Evolutionary conservation across 73 alveolate genomes (phyloP).

Genomic region (Paramecium sexaurelia): DNA sequence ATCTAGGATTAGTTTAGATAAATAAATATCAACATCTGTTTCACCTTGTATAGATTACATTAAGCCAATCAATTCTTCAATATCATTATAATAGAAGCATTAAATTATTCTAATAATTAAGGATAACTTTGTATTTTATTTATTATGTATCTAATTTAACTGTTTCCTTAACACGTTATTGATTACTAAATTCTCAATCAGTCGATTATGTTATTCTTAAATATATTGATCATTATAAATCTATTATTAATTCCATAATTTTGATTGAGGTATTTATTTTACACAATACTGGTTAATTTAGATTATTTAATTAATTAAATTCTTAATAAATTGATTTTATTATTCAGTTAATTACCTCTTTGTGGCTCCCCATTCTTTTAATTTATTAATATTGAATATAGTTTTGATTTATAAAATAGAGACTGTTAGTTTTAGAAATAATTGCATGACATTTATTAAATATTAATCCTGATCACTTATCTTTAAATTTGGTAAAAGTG

Average conservation of each 20-base stretch:
- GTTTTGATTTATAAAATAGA: not conserved
- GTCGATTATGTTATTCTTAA: not conserved
- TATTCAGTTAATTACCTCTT: not conserved
- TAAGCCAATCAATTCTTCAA: conserved; percentile 5
- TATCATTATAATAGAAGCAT: not conserved
- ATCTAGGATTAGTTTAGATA: conserved; percentile 5
- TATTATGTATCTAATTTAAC: not conserved
- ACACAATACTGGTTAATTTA: not conserved
- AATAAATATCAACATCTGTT: not conserved
- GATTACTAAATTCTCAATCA: conserved; percentile 3
- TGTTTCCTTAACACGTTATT: not conserved
- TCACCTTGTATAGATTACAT: conserved; percentile 28
- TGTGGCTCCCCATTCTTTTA: conserved; percentile 11
- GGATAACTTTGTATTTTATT: not conserved
- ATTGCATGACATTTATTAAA: not conserved
- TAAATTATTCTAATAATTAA: not conserved
- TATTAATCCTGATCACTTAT: conserved; percentile 3
- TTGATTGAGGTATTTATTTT: conserved; percentile 11
- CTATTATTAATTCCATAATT: not conserved
- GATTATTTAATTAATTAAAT: not conserved
- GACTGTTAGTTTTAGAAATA: conserved; percentile 14
- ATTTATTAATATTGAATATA: not conserved
- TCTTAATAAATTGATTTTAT: not conserved
- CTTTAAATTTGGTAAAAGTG: not conserved
- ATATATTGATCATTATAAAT: not conserved